Base-by-base conservation (phyloP, 805 yeast species). In the Candida alai region DNA sequence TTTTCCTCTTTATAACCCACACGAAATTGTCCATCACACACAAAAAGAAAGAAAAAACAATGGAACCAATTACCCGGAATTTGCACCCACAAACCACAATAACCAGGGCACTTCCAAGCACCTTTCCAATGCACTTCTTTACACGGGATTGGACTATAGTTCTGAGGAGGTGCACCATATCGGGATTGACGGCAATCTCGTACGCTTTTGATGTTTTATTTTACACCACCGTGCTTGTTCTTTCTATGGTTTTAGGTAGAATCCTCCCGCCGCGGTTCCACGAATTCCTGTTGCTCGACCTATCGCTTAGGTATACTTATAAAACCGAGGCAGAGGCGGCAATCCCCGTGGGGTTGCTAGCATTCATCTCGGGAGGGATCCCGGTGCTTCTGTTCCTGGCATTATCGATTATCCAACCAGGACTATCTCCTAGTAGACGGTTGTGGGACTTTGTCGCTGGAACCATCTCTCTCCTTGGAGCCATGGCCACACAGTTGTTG, bases 401-500 rank as follows among this genome's bases (percentile, higher is more conserved):
- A 2, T 48, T 48, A 32, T 37, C 54, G 9, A 16, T 47, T 7
- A 37, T 45, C 17, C 36, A 39, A 16, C 32, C 33, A 2, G 21
- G 25, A 2, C 24, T 47, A 17, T 25, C 53, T 0, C 42, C 43
- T 6, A 40, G 52, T 3, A 41, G 52, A 22, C 57, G 55, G 32
- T 13, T 56, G 0, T 70, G 76, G 76, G 73, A 70, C 39, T 44
- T 67, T 1, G 64, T 61, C 36, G 46, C 53, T 30, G 67, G 58
- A 0, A 35, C 60, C 2, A 43, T 67, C 29, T 60, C 62, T 5
- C 42, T 68, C 17, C 30, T 58, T 27, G 74, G 68, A 1, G 53
- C 68, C 6, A 52, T 59, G 24, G 47, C 70, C 0, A 46, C 56
- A 13, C 73, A 69, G 37, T 44, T 65, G 15, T 35, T 62, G 30